Conservation (phyloP, 345 rosid species). For the Iberis pinnata region DNA sequence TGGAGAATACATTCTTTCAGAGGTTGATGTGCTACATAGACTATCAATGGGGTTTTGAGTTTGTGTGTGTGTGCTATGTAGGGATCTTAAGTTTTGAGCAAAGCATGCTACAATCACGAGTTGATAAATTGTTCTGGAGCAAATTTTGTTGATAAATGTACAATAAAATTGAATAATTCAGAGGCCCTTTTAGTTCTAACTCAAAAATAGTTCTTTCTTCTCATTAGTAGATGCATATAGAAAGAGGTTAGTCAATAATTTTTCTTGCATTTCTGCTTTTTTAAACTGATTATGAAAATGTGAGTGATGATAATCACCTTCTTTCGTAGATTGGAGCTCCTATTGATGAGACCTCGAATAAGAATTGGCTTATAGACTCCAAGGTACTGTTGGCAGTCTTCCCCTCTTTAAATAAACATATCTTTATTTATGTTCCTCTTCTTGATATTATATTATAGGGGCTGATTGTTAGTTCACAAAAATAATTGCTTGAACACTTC, state of each 20-base stretch:
- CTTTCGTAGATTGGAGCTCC: slow-evolving; percentile 51
- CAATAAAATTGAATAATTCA: too few relatives aligned
- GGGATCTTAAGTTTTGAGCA: too few relatives aligned
- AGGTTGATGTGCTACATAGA: too few relatives aligned
- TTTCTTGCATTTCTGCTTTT: background rate
- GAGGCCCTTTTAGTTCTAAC: too few relatives aligned
- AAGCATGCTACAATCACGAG: too few relatives aligned
- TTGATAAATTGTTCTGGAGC: too few relatives aligned
- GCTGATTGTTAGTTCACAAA: slow-evolving; percentile 69
- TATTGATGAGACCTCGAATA: slow-evolving; percentile 69
- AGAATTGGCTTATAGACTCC: slow-evolving; percentile 97
- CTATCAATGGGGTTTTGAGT: too few relatives aligned
- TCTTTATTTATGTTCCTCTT: background rate
- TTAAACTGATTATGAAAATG: slow-evolving; percentile 31
- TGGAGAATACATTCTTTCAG: too few relatives aligned
- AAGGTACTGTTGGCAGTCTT: slow-evolving; percentile 43
- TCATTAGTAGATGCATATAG: too few relatives aligned
- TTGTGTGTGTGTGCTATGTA: too few relatives aligned
- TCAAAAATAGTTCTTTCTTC: too few relatives aligned
- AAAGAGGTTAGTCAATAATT: slow-evolving; percentile 54
- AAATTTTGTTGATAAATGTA: too few relatives aligned
- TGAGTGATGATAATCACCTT: slow-evolving; percentile 19
- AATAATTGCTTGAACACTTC: slow-evolving; percentile 84
- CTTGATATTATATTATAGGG: slow-evolving; percentile 46
- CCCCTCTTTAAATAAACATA: background rate